Conservation (phyloP, 192 early-diverging fungal genomes). For the Coemansia sp. region DNA sequence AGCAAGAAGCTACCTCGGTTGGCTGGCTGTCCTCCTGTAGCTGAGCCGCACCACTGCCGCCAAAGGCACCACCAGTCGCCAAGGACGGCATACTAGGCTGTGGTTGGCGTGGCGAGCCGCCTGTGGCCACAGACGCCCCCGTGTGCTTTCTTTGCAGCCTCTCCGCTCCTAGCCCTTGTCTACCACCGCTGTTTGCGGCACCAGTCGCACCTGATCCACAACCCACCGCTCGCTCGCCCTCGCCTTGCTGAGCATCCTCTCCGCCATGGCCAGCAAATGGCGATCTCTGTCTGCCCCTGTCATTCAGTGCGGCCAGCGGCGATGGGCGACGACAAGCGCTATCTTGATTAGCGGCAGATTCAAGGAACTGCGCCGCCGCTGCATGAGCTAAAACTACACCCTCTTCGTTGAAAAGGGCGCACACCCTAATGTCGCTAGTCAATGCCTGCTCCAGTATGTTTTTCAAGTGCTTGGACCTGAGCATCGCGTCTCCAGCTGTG, state of each 20-base stretch:
- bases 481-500: slow-evolving; percentile 17
- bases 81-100: background rate
- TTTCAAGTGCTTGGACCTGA: slow-evolving; percentile 47
- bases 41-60: background rate
- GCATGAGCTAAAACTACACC: slow-evolving; percentile 52
- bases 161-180: background rate
- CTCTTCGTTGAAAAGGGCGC: slow-evolving; percentile 48
- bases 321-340: background rate
- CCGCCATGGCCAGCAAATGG: background rate
- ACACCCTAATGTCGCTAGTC: slow-evolving; percentile 35
- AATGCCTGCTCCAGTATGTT: slow-evolving; percentile 46
- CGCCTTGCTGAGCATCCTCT: background rate
- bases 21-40: slow-evolving; percentile 4
- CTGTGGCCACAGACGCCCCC: background rate
- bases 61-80: background rate
- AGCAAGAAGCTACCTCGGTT: slow-evolving; percentile 11
- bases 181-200: too few relatives aligned
- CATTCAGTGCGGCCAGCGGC: background rate
- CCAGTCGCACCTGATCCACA: background rate
- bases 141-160: slow-evolving; percentile 2
- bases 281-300: background rate
- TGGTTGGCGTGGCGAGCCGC: background rate
- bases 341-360: background rate
- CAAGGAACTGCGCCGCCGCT: background rate
- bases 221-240: background rate